Base-by-base conservation (phyloP, 1,284 basidiomycete species). In the Porogramme epimiltina region DNA sequence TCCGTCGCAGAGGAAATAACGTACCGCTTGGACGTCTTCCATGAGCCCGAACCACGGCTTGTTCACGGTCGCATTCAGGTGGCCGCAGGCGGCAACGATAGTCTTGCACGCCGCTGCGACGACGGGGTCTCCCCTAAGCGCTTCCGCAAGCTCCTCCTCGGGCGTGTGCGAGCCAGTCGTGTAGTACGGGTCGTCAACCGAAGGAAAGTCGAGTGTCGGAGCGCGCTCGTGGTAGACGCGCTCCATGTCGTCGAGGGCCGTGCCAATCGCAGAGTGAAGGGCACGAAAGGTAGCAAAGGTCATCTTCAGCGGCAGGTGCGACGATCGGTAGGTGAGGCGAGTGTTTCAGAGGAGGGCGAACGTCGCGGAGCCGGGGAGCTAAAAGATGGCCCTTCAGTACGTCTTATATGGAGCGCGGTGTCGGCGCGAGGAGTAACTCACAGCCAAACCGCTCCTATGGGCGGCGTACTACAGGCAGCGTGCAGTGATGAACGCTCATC, bases 171-270 rank as follows among this genome's bases (percentile, higher is more conserved):
- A 8, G 3, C 78, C 78, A n/a, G 62, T 63, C 4, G 76, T 61
- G 46, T 78, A 73, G 61, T 70, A 78, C 3, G 80, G 74, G 4
- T 63, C 61, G 56, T 84, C 78, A n/a, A 85, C 71, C 11, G 78
- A 77, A 4, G 85, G 85, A 58, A 84, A 87, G 60, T 87, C 82
- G 23, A 81, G 61, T 8, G 42, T 36, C 11, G 47, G 36, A 10
- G 46, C 38, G 18, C 47, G 48, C 38, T 51, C 56, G 11, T 65
- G 65, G 65, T 87, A 89, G 50, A 85, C 70, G 37, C 72, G 72
- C 64, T 88, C 80, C 25, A 89, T 84, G 61, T 87, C 84, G 66
- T 83, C 77, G 55, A 89, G 69, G 20, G 85, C 85, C 52, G 82
- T 74, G 56, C 79, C 82, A 57, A 89, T 80, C 65, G 87, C 77